A percentile compares a stretch with the other conserved stretches of the same genome.
phyloP scores from a whole-genome alignment of 352 stramenopile genomes.

The Pythium dissimile region DNA sequence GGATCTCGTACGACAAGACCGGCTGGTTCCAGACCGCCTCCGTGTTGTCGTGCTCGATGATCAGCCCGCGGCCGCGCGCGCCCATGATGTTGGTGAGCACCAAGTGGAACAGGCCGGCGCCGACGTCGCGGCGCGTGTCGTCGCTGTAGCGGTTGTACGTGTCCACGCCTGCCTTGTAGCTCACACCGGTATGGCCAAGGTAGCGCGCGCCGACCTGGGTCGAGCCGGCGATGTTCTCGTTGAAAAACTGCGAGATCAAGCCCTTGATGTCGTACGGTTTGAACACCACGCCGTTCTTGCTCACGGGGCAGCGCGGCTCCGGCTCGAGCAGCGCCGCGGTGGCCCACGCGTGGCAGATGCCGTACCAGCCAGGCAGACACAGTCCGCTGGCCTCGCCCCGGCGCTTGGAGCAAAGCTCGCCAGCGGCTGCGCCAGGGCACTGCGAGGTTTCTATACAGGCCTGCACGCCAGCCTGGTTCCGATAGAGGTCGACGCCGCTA shows the following conservation, averaged over 20 bases:
- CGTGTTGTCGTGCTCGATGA: slow-evolving; percentile 21
- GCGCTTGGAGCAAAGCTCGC: slow-evolving; percentile 12
- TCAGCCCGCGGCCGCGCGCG: not conserved
- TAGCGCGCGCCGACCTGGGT: slow-evolving; percentile 16
- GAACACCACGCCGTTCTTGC: slow-evolving; percentile 22
- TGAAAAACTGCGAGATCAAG: slow-evolving; percentile 25
- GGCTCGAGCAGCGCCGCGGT: slow-evolving; percentile 18
- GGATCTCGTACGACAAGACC: slow-evolving; percentile 18
- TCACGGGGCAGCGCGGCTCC: slow-evolving; percentile 19
- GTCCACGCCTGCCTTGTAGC: slow-evolving; percentile 1
- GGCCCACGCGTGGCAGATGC: slow-evolving; percentile 21
- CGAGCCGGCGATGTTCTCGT: slow-evolving; percentile 9
- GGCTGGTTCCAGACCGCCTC: slow-evolving; percentile 24
- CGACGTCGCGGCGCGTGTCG: slow-evolving; percentile 14
- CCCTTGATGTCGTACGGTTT: slow-evolving; percentile 36
- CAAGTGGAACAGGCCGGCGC: slow-evolving; percentile 21
- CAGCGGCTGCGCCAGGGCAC: slow-evolving; percentile 7
- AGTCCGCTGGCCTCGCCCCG: not conserved
- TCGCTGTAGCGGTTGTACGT: slow-evolving; percentile 14
- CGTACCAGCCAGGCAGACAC: slow-evolving; percentile 17
- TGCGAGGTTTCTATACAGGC: slow-evolving; percentile 6
- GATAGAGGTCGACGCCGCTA: slow-evolving; percentile 18
- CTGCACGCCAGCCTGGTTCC: not conserved
- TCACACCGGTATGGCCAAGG: not conserved
- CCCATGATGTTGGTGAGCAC: slow-evolving; percentile 24